Conservation (phyloP, 805 yeast species). For the Yarrowia bubula region DNA sequence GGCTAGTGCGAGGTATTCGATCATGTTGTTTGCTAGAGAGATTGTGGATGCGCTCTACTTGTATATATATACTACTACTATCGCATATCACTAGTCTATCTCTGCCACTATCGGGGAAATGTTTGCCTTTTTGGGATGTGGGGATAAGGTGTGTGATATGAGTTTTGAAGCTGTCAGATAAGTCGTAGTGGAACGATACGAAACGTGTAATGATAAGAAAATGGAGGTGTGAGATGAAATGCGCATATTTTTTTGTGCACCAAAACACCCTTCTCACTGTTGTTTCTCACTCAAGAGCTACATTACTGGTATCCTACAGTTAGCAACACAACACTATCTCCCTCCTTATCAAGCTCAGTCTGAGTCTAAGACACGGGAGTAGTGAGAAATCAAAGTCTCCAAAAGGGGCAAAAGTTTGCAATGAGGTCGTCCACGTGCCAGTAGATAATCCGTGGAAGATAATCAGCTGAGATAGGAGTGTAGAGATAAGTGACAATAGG, state of each 20-base stretch:
- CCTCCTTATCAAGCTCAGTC: conserved; percentile 17
- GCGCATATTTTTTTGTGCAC: too few relatives aligned
- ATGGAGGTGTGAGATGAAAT: too few relatives aligned
- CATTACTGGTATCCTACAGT: too few relatives aligned
- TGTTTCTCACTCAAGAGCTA: too few relatives aligned
- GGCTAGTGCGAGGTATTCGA: neutral
- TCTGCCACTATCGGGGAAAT: conserved; percentile 10
- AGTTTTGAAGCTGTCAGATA: neutral
- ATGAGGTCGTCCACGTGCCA: neutral
- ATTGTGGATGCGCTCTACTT: too few relatives aligned
- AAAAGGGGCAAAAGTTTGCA: conserved; percentile 8
- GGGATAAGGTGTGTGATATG: conserved; percentile 22
- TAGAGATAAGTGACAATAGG: too few relatives aligned
- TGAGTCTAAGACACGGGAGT: conserved; percentile 8
- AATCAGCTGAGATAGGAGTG: neutral
- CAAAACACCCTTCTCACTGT: too few relatives aligned
- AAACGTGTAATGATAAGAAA: too few relatives aligned
- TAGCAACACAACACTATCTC: neutral
- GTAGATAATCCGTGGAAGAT: neutral
- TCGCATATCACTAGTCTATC: neutral
- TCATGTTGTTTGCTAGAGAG: neutral
- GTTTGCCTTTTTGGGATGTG: conserved; percentile 25
- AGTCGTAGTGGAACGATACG: too few relatives aligned
- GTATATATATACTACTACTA: neutral
- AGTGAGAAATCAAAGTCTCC: neutral